A percentile compares a stretch with the other conserved stretches of the same genome.
Evolutionary conservation across 495 filamentous ascomycete species (phyloP).

Genomic region (Talaromyces adpressus): DNA sequence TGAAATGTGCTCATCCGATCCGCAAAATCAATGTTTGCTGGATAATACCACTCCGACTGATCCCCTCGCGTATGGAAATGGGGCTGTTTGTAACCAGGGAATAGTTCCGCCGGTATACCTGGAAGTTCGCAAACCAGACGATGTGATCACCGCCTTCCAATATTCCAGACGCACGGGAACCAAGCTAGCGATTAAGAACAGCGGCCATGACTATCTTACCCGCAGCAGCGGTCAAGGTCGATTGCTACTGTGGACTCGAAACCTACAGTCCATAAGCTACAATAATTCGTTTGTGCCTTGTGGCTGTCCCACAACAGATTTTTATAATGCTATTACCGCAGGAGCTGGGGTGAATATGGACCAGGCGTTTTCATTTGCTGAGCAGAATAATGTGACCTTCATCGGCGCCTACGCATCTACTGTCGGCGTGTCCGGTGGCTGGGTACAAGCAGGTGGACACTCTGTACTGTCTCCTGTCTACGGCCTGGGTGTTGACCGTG

Average conservation of each 20-base stretch:
- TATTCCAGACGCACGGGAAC: conserved; percentile 24
- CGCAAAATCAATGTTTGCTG: conserved; percentile 29
- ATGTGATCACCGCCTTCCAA: conserved; percentile 4
- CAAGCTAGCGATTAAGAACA: conserved; percentile 49
- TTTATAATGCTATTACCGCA: conserved; percentile 35
- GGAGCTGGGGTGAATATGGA: conserved; percentile 45
- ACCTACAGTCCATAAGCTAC: conserved; percentile 34
- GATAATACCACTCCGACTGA: conserved; percentile 21
- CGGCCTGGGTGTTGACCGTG: conserved; percentile 33
- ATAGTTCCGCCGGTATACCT: neutral
- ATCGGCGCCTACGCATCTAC: conserved; percentile 16
- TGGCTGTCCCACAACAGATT: conserved; percentile 25
- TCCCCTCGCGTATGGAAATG: conserved; percentile 12
- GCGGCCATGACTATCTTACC: conserved; percentile 46
- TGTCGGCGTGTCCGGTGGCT: conserved; percentile 37
- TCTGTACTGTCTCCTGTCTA: conserved; percentile 32
- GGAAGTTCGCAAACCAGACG: neutral
- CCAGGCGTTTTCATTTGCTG: conserved; percentile 36
- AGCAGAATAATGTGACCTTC: conserved; percentile 12
- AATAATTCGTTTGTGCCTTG: conserved; percentile 21
- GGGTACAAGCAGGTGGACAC: conserved; percentile 51
- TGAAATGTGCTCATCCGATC: conserved; percentile 29
- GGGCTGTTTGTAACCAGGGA: neutral
- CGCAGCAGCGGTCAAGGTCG: conserved; percentile 44
- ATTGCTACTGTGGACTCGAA: conserved; percentile 47